Evolutionary conservation across 495 filamentous ascomycete genomes (phyloP).

Genomic region (Delitschia confertaspora): DNA sequence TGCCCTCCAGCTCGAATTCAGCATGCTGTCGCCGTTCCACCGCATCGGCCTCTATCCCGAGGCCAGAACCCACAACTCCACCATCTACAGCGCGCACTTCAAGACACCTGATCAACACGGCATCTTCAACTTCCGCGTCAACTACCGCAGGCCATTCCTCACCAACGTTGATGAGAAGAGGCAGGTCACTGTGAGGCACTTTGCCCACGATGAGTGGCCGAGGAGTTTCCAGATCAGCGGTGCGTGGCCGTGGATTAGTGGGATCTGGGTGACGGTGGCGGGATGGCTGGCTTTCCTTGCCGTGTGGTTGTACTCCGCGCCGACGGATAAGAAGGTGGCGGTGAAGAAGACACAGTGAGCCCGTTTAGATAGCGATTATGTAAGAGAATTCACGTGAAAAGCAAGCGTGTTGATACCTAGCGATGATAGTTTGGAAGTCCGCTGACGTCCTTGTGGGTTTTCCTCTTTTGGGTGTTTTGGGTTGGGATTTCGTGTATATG

Average conservation of each 20-base stretch:
- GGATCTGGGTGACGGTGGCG: conserved; percentile 69
- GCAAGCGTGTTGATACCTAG: no score
- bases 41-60: conserved; percentile 64
- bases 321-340: conserved; percentile 37
- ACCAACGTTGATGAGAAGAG: conserved; percentile 88
- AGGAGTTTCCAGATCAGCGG: conserved; percentile 81
- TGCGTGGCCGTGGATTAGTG: conserved; percentile 93
- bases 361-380: no score
- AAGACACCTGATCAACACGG: conserved; percentile 90
- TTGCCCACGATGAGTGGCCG: conserved; percentile 94
- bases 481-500: no score
- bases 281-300: conserved; percentile 81
- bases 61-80: conserved; percentile 51
- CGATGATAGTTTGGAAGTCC: no score
- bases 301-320: conserved; percentile 83
- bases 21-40: conserved; percentile 97
- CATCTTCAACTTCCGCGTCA: conserved; percentile 92
- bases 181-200: conserved; percentile 87
- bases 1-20: conserved; percentile 85
- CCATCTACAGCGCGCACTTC: conserved; percentile 68
- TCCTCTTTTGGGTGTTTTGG: no score
- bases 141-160: conserved; percentile 91
- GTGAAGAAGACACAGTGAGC: conserved; percentile 63
- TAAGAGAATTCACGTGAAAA: no score
- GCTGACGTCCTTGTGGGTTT: no score